Base-by-base conservation (phyloP, 257 asterid species). In the Solanum megistacrolobum region DNA sequence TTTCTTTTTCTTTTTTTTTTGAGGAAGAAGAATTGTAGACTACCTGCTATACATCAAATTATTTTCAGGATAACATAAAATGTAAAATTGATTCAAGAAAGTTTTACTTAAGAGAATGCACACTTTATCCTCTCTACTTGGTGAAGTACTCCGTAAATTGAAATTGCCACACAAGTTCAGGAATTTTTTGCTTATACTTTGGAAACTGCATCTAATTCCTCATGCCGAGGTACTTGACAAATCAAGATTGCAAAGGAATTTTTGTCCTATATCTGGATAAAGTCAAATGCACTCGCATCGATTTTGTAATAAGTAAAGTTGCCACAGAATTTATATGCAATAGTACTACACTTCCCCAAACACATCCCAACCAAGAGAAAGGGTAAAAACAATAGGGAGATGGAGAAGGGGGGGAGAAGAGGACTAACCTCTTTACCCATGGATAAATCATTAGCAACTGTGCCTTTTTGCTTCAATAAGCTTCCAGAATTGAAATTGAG, bases 401-500 rank as follows among this genome's bases (percentile, higher is more conserved):
- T 16, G 39, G 88, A 35, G 48, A 21, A 20, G 29, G 16, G 3
- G 41, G 29, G 29, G 29, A 4, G 29, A 9, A 18, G 73, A 41
- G 25, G 65, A 83, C 92, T 88, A 87, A 95, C 98, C 91, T 94
- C 98, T 92, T 91, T 94, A 89, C 92, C 48, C 74, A 84, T 36
- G 81, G 92, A 65, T 32, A 90, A 87, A 78, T 93, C 96, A 85
- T 87, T 91, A 66, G 92, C 92, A 83, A 87, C 90, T 79, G 92
- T 89, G 74, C 88, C 92, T 88, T 94, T 96, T 90, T 90, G 94
- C 83, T 92, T 93, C 76, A 93, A 88, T 75, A 94, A 89, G 91
- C 91, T 91, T 91, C 94, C 96, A 46, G 95, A 89, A 90, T 88
- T 93, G 90, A 91, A 87, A 74, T 90, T 38, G 74, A 89, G 83